Evolutionary conservation across 2,329 filamentous ascomycete genomes (phyloP), one percentile per base, ranked within the genome.

Genomic region (Aspergillus uvarum): DNA sequence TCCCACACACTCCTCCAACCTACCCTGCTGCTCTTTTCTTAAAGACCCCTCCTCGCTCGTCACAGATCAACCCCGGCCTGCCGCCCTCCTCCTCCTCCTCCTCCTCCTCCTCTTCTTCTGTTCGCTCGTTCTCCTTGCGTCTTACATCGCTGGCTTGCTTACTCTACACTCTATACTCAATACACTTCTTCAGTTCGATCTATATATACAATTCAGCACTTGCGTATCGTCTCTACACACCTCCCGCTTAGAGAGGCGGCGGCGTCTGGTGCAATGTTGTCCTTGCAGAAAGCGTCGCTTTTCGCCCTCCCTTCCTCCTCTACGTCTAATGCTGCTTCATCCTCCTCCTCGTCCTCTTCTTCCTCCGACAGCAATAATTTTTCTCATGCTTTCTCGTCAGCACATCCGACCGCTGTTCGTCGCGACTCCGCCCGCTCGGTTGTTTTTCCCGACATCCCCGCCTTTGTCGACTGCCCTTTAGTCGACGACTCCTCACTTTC

Each of bases 231-330:
- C 47, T 29, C 31, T 22, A 47, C 35, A 16, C 48, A 35, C 7
- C 51, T 32, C 50, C 22, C 52, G n/a, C 19, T 32, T 16, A 35
- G 32, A 35, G 59, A 60, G 63, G 59, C 56, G 51, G 44, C 54
- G 47, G 44, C 54, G 47, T 32, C 50, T 63, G 63, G 67, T 29
- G 65, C 68, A 68, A 77, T 77, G 74, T 74, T 76, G 72, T 77
- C 74, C 70, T 76, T 76, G 70, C 75, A 74, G 59, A 72, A 74
- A 63, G 68, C 67, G 50, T 65, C 71, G 47, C 55, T 68, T 54
- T 70, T 72, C 63, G 58, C 67, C 51, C 66, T 66, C 56, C 65
- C 67, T 59, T 56, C 63, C 47, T 58, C 56, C 58, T 62, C 63
- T 54, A 64, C 67, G 57, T 64, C 69, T 48, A 65, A 65, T 59